These are phyloP conservation scores for Harringtonia aguacate DNA, from an alignment of 2,329 filamentous ascomycete species.

Conservation along the genomic window DNA sequence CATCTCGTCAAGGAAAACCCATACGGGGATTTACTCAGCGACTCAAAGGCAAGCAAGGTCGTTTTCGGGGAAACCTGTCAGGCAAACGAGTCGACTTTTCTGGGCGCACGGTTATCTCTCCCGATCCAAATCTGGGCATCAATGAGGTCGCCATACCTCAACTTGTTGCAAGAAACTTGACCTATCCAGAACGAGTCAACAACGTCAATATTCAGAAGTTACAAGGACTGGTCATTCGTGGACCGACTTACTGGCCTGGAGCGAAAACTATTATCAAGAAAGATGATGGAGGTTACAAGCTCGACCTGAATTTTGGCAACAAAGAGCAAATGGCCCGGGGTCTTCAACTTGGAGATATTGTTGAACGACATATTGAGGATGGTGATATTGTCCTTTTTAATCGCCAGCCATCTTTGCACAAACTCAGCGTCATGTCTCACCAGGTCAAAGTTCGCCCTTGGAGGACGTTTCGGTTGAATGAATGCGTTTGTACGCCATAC, in stretches of 20 bases:
- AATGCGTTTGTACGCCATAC: constrained; percentile 96
- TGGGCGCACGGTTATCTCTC: constrained; percentile 92
- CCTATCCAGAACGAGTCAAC: constrained; percentile 84
- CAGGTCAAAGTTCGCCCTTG: constrained; percentile 87
- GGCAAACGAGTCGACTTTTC: constrained; percentile 99
- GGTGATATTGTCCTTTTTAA: constrained; percentile 96
- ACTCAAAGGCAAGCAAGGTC: constrained; percentile 92
- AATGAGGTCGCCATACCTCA: constrained; percentile 89
- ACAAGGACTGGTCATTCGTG: constrained; percentile 61
- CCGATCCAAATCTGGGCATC: constrained; percentile 86
- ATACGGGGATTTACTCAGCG: constrained; percentile 95
- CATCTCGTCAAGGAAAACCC: constrained; percentile 74
- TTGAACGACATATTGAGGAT: constrained; percentile 90
- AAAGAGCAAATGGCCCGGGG: constrained; percentile 58
- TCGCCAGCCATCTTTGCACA: constrained; percentile 92
- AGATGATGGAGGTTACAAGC: constrained; percentile 55
- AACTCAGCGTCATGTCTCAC: constrained; percentile 96
- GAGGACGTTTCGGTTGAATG: constrained; percentile 92
- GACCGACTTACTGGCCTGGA: constrained; percentile 71
- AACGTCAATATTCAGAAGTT: constrained; percentile 79
- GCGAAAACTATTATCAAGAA: constrained; percentile 45
- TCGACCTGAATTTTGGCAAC: constrained; percentile 65
- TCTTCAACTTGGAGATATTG: constrained; percentile 72
- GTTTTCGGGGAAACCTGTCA: constrained; percentile 91
- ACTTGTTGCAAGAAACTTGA: constrained; percentile 87